Conservation (phyloP, 2,329 filamentous ascomycete species). For the Ophiostoma perfectum region DNA sequence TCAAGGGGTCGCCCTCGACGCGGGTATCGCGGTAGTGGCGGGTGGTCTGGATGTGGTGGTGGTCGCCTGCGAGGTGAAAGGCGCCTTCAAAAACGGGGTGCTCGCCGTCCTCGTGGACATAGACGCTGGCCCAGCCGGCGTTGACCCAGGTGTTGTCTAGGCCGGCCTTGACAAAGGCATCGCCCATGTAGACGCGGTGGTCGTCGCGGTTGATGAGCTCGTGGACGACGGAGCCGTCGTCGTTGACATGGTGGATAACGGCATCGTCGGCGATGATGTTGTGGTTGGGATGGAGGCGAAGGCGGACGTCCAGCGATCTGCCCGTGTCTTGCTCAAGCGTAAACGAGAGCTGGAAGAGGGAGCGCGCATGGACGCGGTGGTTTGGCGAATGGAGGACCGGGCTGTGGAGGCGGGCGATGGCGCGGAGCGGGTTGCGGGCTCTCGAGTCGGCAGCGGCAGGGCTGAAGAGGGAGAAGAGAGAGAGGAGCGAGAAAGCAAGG, state of each 20-base stretch:
- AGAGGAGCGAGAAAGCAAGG: not conserved
- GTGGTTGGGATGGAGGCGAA: slow-evolving; percentile 83
- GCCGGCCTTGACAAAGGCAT: slow-evolving; percentile 59
- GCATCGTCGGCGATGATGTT: slow-evolving; percentile 77
- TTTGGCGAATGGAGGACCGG: slow-evolving; percentile 72
- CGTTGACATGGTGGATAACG: slow-evolving; percentile 63
- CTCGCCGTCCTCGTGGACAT: slow-evolving; percentile 68
- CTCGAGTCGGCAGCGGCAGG: slow-evolving; percentile 58
- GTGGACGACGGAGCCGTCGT: slow-evolving; percentile 62
- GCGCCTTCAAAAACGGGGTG: slow-evolving; percentile 83
- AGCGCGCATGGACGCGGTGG: slow-evolving; percentile 71
- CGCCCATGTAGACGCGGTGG: slow-evolving; percentile 80
- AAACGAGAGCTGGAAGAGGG: slow-evolving; percentile 81
- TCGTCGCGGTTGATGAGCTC: slow-evolving; percentile 66
- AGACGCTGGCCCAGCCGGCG: slow-evolving; percentile 81
- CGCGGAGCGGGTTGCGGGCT: slow-evolving; percentile 69
- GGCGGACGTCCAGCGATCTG: slow-evolving; percentile 59
- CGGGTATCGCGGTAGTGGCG: slow-evolving; percentile 68
- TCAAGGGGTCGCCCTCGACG: slow-evolving; percentile 63
- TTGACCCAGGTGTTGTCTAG: slow-evolving; percentile 59
- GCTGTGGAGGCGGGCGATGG: slow-evolving; percentile 67
- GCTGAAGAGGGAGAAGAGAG: slow-evolving; percentile 11
- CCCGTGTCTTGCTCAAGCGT: slow-evolving; percentile 51
- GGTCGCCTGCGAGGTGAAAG: slow-evolving; percentile 73
- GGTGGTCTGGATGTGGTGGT: slow-evolving; percentile 79